Percentiles rank a stretch among this genome's conserved stretches.
Conservation (phyloP, 371 early-diverging fungal genomes). For the Parasitella parasitica region DNA sequence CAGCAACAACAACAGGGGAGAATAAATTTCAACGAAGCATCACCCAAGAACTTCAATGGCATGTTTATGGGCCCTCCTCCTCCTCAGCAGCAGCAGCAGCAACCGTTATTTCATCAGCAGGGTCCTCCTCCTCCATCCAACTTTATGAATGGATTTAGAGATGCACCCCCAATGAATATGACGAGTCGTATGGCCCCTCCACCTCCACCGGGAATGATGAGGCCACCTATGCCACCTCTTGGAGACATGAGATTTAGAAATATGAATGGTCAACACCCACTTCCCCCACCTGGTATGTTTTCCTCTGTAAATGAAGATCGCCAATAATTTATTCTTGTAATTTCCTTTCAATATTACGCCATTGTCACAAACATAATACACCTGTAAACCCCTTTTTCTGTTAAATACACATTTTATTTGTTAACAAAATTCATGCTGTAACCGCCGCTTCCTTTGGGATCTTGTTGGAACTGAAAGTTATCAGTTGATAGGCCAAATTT, state of each 20-base stretch:
- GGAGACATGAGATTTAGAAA: conserved; percentile 19
- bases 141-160: conserved; percentile 28
- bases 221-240: conserved; percentile 17
- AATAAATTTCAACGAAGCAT: conserved; percentile 12
- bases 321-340: not conserved
- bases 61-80: conserved; percentile 28
- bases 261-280: conserved; percentile 4
- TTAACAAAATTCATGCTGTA: conserved; percentile 71
- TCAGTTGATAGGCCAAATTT: conserved; percentile 75
- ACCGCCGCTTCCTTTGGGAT: conserved; percentile 54
- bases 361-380: not conserved
- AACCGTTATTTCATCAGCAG: conserved; percentile 23
- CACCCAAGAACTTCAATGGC: conserved; percentile 8
- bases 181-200: conserved; percentile 24
- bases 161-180: conserved; percentile 15
- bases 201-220: conserved; percentile 31
- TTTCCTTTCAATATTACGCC: not conserved
- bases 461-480: conserved; percentile 70
- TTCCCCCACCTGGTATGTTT: conserved; percentile 27
- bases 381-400: not conserved
- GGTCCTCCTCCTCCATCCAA: conserved; percentile 27
- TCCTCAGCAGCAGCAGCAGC: conserved; percentile 8
- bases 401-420: conserved; percentile 1
- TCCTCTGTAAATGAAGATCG: not conserved
- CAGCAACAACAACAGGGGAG: conserved; percentile 6